Evolutionary conservation across 306 rosid species (phyloP).

Genomic region (Lithocarpus polystachyus): DNA sequence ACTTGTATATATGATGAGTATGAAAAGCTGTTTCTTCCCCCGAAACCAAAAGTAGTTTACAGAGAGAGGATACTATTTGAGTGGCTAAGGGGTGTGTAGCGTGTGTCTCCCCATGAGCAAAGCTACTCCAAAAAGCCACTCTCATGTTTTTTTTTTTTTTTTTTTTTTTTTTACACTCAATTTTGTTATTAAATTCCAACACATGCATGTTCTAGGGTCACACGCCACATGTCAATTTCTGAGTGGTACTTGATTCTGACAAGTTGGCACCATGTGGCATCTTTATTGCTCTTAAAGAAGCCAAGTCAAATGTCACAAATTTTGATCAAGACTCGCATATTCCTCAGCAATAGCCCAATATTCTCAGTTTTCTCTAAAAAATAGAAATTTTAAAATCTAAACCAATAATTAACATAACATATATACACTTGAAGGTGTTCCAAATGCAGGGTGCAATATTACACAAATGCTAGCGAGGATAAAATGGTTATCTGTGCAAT

Average conservation of each 20-base stretch:
- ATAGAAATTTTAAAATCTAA: neutral
- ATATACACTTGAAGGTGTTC: neutral
- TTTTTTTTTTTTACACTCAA: neutral
- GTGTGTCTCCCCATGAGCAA: neutral
- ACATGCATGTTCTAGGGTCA: constrained; percentile 17
- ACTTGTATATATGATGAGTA: neutral
- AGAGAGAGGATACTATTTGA: neutral
- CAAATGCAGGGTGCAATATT: too few species aligned
- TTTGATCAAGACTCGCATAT: neutral
- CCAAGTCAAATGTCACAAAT: constrained; percentile 14
- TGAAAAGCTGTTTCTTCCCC: neutral
- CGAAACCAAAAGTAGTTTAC: neutral
- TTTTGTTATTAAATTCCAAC: neutral
- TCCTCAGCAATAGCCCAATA: constrained; percentile 1
- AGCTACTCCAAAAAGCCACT: neutral
- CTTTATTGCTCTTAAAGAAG: neutral
- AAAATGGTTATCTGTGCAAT: too few species aligned
- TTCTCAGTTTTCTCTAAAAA: neutral
- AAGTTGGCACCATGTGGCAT: constrained; percentile 8
- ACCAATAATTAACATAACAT: neutral
- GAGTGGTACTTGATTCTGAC: constrained; percentile 23
- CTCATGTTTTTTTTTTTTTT: too few species aligned
- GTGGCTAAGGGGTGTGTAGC: constrained; percentile 11
- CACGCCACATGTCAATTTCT: constrained; percentile 12
- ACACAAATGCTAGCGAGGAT: too few species aligned